Base-by-base conservation (phyloP, 2,329 filamentous ascomycete genomes). In the Lasiodiplodia sp. region DNA sequence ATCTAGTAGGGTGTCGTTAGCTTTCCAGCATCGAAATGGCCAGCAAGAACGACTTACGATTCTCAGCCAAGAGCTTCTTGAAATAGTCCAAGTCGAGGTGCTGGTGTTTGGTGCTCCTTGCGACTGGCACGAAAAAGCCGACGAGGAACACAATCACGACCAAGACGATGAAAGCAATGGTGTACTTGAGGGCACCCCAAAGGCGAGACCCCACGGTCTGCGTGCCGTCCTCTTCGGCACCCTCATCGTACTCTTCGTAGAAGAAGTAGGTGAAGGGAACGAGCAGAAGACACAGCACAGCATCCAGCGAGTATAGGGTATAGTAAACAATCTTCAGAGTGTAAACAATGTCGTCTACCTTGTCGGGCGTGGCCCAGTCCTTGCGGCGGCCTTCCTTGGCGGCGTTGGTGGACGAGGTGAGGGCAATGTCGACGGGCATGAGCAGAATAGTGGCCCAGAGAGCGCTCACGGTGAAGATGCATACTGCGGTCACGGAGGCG, bases 191-290 rank as follows among this genome's bases (percentile, higher is more conserved):
- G 4, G 96, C 93, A n/a, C 90, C 90, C 87, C 90, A 91, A 70
- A 98, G 86, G 67, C 93, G 88, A 75, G 89, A 87, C 7, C 85
- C 86, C 69, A 91, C 80, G 2, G 91, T 91, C 77, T 94, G 90
- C 37, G 88, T 89, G 38, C 93, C 92, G 70, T 92, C 88, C 74
- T 97, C 92, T 40, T 91, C 87, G 70, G 94, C 94, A 23, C 95
- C 90, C 81, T 97, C 94, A 75, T 97, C 95, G 72, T 97, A 97
- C 80, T 98, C 96, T 79, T 99, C 96, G 76, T 97, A 96, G 89
- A 92, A 97, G 79, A 99, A 99, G 83, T 99, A 99, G 58, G 94
- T 91, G 77, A 99, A 99, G 0, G 96, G 96, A 23, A 98, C 91
- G 55, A 97, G 87, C 21, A 98, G 79, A 56, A 99, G 85, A 76